These are phyloP conservation scores for Raddia guianensis DNA, from an alignment of 176 grass and related monocot species.

Conservation along the genomic window DNA sequence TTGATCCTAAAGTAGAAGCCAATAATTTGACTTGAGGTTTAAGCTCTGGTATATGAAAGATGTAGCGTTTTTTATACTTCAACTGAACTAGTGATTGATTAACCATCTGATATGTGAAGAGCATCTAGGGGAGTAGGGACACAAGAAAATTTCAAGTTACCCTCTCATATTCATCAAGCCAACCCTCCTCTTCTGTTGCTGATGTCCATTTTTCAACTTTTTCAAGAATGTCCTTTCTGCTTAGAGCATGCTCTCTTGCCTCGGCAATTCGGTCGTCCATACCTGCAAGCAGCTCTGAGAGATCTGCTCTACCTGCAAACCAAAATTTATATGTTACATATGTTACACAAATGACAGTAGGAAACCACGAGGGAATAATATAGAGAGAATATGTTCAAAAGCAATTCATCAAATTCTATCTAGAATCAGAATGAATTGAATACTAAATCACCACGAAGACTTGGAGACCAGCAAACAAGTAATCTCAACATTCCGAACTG, in stretches of 20 bases:
- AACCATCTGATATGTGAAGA: not conserved
- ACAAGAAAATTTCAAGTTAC: slow-evolving; percentile 45
- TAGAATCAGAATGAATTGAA: not conserved
- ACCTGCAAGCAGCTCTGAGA: slow-evolving; percentile 61
- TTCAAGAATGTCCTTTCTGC: slow-evolving; percentile 89
- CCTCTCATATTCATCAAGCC: slow-evolving; percentile 96
- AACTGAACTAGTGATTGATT: slow-evolving; percentile 9
- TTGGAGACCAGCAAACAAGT: not conserved
- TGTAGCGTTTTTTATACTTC: slow-evolving; percentile 5
- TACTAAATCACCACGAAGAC: not conserved
- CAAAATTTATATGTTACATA: slow-evolving; percentile 19
- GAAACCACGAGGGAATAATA: slow-evolving; percentile 9
- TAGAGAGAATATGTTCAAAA: not conserved
- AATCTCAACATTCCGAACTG: not conserved
- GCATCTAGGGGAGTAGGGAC: not conserved
- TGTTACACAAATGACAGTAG: not conserved
- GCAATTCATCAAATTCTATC: not conserved
- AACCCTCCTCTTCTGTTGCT: slow-evolving; percentile 74
- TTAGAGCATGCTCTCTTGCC: slow-evolving; percentile 78
- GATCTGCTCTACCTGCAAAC: slow-evolving; percentile 61
- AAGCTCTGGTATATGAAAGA: slow-evolving; percentile 4
- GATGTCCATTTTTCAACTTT: slow-evolving; percentile 87
- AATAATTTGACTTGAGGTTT: slow-evolving; percentile 1
- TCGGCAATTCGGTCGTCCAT: slow-evolving; percentile 66
- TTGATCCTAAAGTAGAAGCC: slow-evolving; percentile 63